A percentile compares a stretch with the other conserved stretches of the same genome.
phyloP scores from a whole-genome alignment of 202 grass and related monocot species.

The Digitaria exilis region DNA sequence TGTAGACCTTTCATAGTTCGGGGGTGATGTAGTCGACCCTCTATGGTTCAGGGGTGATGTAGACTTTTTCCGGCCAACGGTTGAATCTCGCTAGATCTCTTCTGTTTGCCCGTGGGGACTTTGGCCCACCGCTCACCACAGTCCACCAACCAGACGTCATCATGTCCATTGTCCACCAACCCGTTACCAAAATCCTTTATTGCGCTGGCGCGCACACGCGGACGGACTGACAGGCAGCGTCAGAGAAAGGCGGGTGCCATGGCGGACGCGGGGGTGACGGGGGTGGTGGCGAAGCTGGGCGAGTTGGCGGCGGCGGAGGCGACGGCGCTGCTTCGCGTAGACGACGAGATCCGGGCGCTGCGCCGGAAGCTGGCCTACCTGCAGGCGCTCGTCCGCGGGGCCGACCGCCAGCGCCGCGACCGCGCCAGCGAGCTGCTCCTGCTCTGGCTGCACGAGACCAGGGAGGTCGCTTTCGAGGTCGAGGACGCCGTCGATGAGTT shows the following conservation, averaged over 20 bases:
- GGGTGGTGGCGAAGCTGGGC: constrained; percentile 50
- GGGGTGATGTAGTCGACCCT: no score
- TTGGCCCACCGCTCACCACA: no score
- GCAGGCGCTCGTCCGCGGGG: constrained; percentile 53
- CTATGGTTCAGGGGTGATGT: no score
- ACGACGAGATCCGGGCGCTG: constrained; percentile 45
- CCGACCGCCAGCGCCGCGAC: constrained; percentile 50
- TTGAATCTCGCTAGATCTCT: no score
- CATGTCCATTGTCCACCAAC: no score
- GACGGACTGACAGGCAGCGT: background rate
- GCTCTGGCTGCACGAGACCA: constrained; percentile 59
- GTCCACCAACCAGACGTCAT: no score
- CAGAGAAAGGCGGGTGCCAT: background rate
- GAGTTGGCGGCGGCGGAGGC: constrained; percentile 55
- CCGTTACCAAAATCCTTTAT: no score
- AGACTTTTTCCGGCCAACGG: no score
- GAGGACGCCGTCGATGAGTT: constrained; percentile 68
- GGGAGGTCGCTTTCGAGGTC: constrained; percentile 59
- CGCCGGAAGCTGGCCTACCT: constrained; percentile 57
- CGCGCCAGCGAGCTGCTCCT: constrained; percentile 46
- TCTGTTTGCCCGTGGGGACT: no score
- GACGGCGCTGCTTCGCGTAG: constrained; percentile 48
- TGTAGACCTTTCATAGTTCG: no score
- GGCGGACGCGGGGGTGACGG: constrained; percentile 48
- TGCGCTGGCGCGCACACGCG: background rate